phyloP scores from a whole-genome alignment of 2,329 filamentous ascomycete genomes.

The Claviceps sp. region DNA sequence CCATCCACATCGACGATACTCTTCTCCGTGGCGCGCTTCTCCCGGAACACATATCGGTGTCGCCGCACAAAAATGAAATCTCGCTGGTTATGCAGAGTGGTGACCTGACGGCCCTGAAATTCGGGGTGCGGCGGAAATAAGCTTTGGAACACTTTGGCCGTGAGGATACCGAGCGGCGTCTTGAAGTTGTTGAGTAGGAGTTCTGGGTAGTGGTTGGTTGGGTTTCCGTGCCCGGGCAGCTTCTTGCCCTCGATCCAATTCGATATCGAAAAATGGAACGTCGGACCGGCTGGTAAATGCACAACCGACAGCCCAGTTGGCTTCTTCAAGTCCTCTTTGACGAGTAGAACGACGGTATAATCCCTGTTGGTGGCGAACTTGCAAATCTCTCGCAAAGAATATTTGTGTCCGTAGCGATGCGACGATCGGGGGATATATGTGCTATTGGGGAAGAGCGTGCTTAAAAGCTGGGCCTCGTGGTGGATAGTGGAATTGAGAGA shows the following conservation, averaged over 20 bases:
- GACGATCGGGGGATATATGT: conserved; percentile 78
- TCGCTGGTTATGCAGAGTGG: conserved; percentile 87
- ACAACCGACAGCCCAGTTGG: conserved; percentile 73
- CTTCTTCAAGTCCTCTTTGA: conserved; percentile 81
- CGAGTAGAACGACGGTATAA: conserved; percentile 71
- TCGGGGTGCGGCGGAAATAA: conserved; percentile 62
- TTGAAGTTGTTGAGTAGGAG: conserved; percentile 89
- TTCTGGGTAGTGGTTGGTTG: conserved; percentile 83
- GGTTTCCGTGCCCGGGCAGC: conserved; percentile 75
- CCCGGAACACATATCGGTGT: conserved; percentile 85
- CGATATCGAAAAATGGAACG: conserved; percentile 81
- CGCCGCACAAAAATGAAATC: conserved; percentile 91
- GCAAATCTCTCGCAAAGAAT: conserved; percentile 81
- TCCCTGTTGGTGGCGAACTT: conserved; percentile 69
- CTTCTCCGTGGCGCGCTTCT: conserved; percentile 79
- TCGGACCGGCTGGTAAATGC: conserved; percentile 72
- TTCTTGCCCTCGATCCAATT: conserved; percentile 85
- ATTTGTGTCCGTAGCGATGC: conserved; percentile 78
- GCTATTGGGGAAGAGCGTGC: conserved; percentile 69
- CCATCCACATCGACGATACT: conserved; percentile 70
- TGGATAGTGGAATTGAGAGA: conserved; percentile 81
- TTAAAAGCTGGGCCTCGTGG: conserved; percentile 64
- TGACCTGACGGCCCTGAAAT: conserved; percentile 72
- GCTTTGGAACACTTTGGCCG: conserved; percentile 62
- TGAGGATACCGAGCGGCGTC: conserved; percentile 78